Evolutionary conservation across 805 yeast species (phyloP), one percentile per base, ranked within the genome.

Genomic region (Starmerella riodocensis): DNA sequence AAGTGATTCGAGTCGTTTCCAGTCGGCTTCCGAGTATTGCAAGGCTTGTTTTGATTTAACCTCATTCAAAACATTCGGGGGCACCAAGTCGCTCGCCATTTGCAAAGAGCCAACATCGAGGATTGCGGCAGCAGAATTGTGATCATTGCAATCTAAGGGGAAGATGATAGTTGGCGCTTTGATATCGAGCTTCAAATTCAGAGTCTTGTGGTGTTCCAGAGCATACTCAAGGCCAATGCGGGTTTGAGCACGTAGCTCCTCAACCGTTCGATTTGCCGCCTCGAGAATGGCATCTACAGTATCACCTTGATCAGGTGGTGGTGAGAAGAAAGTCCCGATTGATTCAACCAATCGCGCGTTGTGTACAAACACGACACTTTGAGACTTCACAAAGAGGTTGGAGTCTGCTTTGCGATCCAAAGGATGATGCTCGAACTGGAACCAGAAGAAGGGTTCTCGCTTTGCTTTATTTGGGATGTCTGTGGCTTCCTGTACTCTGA

Each of bases 51-150:
- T 65, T 24, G 56, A 51, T 53, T 76, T 82, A 33, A 85, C 72
- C 42, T 75, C 76, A 36, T 76, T 75, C 21, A 85, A 69, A 33
- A 72, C 73, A 3, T 71, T 68, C 47, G 73, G 74, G 34, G 52
- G 47, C 2, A 51, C 57, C 4, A 88, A 67, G 51, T 86, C 91
- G 54, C 94, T 82, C 1, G 66, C 61, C 13, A 91, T 74, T 47
- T 84, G 76, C 19, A 93, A 78, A 57, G 88, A 95, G 54, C 99
- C 99, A 6, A 96, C 95, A 66, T 91, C 97, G 39, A 91, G 66
- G 16, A 91, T 73, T 3, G 86, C 82, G 48, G 94, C 93, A 0
- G 96, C 93, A 0, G 96, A 76, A 75, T 83, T 76, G 47, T 72
- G 73, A 5, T 34, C 41, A 11, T 73, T 67, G 0, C 93, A 80